Evolutionary conservation across 352 stramenopile genomes (phyloP).

Genomic region (Globisporangium recalcitrans): DNA sequence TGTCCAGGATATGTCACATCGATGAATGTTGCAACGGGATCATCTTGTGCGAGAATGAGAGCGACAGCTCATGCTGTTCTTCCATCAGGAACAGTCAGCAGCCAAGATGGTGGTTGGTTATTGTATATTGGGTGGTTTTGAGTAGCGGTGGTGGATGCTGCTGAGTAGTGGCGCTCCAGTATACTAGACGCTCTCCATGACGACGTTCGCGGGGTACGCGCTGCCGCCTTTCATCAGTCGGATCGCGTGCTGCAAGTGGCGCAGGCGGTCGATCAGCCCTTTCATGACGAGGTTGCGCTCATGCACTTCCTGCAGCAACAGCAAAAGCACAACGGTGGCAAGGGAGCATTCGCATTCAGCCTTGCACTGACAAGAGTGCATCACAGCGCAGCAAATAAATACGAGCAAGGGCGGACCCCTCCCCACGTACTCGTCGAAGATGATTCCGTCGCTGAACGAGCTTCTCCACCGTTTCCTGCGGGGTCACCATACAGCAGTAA

Average conservation of each 20-base stretch:
- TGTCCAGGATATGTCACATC: no score
- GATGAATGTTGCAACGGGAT: no score
- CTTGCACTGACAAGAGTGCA: background rate
- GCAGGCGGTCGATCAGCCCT: slow-evolving; percentile 72
- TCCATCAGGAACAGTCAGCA: background rate
- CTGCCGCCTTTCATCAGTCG: slow-evolving; percentile 64
- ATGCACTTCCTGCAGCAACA: slow-evolving; percentile 60
- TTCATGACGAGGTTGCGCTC: slow-evolving; percentile 86
- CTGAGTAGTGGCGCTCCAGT: background rate
- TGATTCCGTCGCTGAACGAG: slow-evolving; percentile 62
- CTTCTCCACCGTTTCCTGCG: slow-evolving; percentile 44
- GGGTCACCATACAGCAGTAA: background rate
- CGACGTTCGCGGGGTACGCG: slow-evolving; percentile 45
- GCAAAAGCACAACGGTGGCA: no score
- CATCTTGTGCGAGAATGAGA: no score
- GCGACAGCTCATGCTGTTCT: background rate
- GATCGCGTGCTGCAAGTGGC: slow-evolving; percentile 73
- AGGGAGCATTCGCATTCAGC: background rate
- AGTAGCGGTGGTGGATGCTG: background rate
- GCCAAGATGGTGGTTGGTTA: background rate
- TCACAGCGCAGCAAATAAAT: background rate
- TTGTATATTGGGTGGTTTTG: background rate
- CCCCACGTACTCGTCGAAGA: slow-evolving; percentile 56
- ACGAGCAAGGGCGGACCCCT: background rate
- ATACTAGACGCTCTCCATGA: slow-evolving; percentile 73